Base-by-base conservation (phyloP, 331 rosid species). In the Quercus tomentella region DNA sequence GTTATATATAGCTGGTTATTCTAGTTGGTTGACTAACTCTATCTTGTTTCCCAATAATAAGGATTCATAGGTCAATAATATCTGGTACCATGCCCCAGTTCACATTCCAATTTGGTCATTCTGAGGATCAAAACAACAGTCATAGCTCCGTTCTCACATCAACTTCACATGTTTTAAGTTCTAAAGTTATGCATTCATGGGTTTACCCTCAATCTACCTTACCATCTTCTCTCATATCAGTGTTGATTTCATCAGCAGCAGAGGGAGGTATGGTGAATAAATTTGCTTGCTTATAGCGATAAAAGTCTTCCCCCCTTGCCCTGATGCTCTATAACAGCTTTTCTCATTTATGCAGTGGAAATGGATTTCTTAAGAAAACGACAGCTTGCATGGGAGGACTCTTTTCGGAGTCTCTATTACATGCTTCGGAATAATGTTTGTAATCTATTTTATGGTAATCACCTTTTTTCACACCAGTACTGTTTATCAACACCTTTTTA, bases 361-460 rank as follows among this genome's bases (percentile, higher is more conserved):
- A 68, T 82, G 88, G 95, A 96, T 43, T 96, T 96, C 81, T 82
- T 92, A 68, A 87, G 86, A 76, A 88, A 84, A 68, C 93, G 99
- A 14, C 98, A 88, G 63, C 72, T 72, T 45, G 86, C 88, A 7
- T 96, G 99, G 99, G 98, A 90, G 83, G 95, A 93, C 60, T 90
- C 99, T 77, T 93, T 96, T 74, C 89, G 87, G 20, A 84, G 92
- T 81, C 98, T 96, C 61, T 96, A 96, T 82, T 93, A 90, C 86
- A 83, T 84, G 94, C 90, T 96, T 79, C 94, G 97, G 26, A 87
- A 87, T 72, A 88, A 92, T 77, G 43, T 75, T 33, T 95, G 98
- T 74, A 85, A 90, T 83, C 86, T 96, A 68, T 96, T 96, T 82
- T 96, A 96, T 76, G 99, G 99, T 96, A 87, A 83, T 81, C 62